A percentile compares a stretch with the other conserved stretches of the same genome.
Conservation (phyloP, 2,329 filamentous ascomycete genomes). For the Diaporthe longicolla region DNA sequence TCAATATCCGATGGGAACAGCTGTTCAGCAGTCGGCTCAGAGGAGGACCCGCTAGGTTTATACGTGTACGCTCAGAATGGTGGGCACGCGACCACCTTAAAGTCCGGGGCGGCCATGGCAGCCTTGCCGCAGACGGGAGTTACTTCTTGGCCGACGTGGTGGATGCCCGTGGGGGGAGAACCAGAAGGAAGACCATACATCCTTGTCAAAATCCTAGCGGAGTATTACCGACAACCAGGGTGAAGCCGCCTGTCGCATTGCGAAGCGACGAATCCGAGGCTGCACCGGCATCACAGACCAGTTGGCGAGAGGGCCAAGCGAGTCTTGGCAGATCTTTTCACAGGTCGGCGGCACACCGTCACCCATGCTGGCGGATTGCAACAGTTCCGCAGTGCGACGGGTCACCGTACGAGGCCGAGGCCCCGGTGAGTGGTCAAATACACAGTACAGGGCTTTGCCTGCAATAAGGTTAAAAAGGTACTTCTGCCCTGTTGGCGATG, state of each 20-base stretch:
- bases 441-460: no score
- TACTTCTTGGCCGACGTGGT: slow-evolving; percentile 21
- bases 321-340: slow-evolving; percentile 16
- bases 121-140: slow-evolving; percentile 3
- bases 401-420: slow-evolving; percentile 13
- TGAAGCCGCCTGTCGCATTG: neutral
- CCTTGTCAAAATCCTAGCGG: slow-evolving; percentile 17
- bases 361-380: slow-evolving; percentile 24
- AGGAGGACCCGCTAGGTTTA: slow-evolving; percentile 9
- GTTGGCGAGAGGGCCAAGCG: slow-evolving; percentile 23
- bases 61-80: neutral
- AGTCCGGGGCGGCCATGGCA: slow-evolving; percentile 14
- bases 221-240: neutral
- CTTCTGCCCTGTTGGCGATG: no score
- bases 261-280: slow-evolving; percentile 26
- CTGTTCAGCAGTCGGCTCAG: neutral
- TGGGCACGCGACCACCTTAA: slow-evolving; percentile 27
- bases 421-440: neutral
- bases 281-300: slow-evolving; percentile 18
- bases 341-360: slow-evolving; percentile 8
- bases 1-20: neutral
- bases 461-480: no score
- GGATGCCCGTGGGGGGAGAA: neutral
- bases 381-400: slow-evolving; percentile 16
- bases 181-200: slow-evolving; percentile 4